A percentile compares a stretch with the other conserved stretches of the same genome.
These are phyloP conservation scores for Seminavis robusta DNA, from an alignment of 108 stramenopile species.

Conservation along the genomic window DNA sequence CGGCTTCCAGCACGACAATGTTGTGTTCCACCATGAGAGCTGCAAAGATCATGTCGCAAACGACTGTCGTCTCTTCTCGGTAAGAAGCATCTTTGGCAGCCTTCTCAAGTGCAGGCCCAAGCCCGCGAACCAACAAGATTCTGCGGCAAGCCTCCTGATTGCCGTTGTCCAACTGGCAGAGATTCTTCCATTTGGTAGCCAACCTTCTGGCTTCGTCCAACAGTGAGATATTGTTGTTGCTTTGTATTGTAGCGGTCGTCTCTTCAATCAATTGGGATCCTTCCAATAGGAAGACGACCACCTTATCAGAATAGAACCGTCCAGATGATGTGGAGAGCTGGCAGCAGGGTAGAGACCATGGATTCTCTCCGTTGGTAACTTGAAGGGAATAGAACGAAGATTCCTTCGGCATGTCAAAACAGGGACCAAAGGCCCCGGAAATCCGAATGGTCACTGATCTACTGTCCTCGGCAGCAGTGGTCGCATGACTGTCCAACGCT, in stretches of 20 bases:
- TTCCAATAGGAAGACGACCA: slow-evolving; percentile 11
- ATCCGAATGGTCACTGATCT: neutral
- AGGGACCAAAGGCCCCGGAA: neutral
- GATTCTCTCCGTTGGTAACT: neutral
- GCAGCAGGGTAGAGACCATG: no score
- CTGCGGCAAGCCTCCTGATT: neutral
- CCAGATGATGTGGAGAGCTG: slow-evolving; percentile 1
- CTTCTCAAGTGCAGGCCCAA: slow-evolving; percentile 16
- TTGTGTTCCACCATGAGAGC: slow-evolving; percentile 18
- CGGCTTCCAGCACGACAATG: slow-evolving; percentile 25
- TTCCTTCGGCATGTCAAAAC: neutral
- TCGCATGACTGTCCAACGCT: neutral
- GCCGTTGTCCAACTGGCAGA: neutral
- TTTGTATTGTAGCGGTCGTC: slow-evolving; percentile 1
- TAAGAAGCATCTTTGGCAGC: slow-evolving; percentile 17
- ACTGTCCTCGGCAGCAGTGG: neutral
- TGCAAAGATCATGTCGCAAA: slow-evolving; percentile 23
- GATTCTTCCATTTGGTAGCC: neutral
- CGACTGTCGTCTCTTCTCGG: slow-evolving; percentile 8
- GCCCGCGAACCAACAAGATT: slow-evolving; percentile 18
- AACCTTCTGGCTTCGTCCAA: neutral
- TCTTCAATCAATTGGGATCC: neutral
- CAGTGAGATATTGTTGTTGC: neutral
- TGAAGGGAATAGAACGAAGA: neutral
- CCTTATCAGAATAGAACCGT: neutral